Evolutionary conservation across 176 grass and related monocot species (phyloP), one percentile per base, ranked within the genome.

Genomic region (Musa acuminata): DNA sequence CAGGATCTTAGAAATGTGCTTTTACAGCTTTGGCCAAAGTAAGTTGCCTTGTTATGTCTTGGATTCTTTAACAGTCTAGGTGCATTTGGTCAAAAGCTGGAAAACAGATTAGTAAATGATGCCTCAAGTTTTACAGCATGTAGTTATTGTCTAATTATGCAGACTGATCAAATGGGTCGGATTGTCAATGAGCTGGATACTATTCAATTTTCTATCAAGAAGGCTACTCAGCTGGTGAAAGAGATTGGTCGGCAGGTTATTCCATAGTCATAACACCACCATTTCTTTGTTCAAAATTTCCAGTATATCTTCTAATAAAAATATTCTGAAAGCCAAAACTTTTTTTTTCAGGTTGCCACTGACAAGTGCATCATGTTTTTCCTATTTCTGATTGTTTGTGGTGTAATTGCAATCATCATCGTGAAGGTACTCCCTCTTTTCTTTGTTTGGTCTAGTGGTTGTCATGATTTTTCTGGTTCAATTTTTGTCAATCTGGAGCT

Each of bases 361-460:
- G 94, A 98, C 77, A 98, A 93, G 82, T 98, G 94, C 69, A 98
- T 98, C 70, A 98, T 98, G 94, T 76, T 76, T 0, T 88, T 98
- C 51, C 68, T 98, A 29, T 85, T 85, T 78, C 71, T 98, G 25
- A 93, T 98, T 75, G 90, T 98, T 51, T 91, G 79, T 50, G 94
- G 94, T 82, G 94, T 98, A 53, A 89, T 98, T 84, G 84, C 94
- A 74, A 85, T 93, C 69, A 87, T 98, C 78, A 70, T 98, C 80
- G 94, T 98, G 69, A 98, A 98, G 94, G 94, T 98, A 93, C 72
- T 80, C 14, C 6, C 80, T 8, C 6, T 70, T 64, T 52, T 0
- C 80, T 16, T 29, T 69, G 60, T 16, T 52, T 1, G 8, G 35
- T 43, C 35, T 6, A 43, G 35, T 43, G 4, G 4, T 3, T 43